Evolutionary conservation across 2,329 filamentous ascomycete genomes (phyloP).

Genomic region (Penicillium verrucosum): DNA sequence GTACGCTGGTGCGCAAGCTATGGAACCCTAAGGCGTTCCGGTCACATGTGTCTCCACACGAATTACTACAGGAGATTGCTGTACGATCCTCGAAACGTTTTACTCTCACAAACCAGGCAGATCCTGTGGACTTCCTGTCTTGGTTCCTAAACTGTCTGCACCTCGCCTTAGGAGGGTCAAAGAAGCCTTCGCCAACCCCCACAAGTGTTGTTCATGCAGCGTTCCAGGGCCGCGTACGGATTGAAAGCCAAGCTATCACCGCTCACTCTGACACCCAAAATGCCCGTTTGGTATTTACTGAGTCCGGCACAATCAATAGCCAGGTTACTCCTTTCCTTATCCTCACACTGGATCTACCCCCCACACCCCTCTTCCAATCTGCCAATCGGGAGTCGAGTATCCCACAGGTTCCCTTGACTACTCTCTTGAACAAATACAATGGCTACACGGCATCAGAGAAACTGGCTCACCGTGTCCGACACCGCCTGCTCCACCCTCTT

Average conservation of each 20-base stretch:
- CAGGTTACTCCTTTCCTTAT: conserved; percentile 80
- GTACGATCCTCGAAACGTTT: conserved; percentile 89
- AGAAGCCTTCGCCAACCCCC: conserved; percentile 66
- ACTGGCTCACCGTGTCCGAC: conserved; percentile 80
- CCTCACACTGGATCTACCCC: conserved; percentile 85
- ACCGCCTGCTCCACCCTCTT: conserved; percentile 83
- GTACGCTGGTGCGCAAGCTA: conserved; percentile 88
- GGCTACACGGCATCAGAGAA: conserved; percentile 83
- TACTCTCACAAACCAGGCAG: conserved; percentile 83
- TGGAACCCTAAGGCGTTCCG: conserved; percentile 98
- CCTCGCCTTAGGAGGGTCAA: conserved; percentile 83
- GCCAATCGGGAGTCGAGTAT: conserved; percentile 94
- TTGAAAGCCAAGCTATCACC: conserved; percentile 91
- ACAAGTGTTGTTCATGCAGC: conserved; percentile 81
- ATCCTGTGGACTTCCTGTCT: conserved; percentile 92
- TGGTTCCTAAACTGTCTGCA: conserved; percentile 98
- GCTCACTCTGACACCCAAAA: conserved; percentile 76
- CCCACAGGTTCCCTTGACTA: conserved; percentile 69
- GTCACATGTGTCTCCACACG: conserved; percentile 93
- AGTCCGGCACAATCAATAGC: conserved; percentile 75
- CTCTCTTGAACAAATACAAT: conserved; percentile 88
- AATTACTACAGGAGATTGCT: conserved; percentile 91
- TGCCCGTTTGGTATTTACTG: conserved; percentile 88
- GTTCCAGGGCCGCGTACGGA: conserved; percentile 88
- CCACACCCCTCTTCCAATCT: conserved; percentile 93